Evolutionary conservation across 2,329 filamentous ascomycete genomes (phyloP).

Genomic region (Ophiostoma tasmaniense): DNA sequence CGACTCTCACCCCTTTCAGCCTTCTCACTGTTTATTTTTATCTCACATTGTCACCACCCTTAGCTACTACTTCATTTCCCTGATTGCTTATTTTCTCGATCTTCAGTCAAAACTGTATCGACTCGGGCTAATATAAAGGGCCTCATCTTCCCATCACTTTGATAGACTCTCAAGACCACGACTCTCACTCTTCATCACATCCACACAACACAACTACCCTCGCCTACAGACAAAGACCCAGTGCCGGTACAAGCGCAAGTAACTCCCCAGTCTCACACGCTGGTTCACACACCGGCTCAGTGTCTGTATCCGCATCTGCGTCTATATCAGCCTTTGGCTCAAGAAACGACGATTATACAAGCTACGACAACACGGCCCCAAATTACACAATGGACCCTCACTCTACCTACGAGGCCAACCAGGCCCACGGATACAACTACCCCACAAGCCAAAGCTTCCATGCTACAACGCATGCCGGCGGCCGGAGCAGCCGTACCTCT

Average conservation of each 20-base stretch:
- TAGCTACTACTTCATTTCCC: neutral
- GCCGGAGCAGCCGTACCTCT: neutral
- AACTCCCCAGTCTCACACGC: neutral
- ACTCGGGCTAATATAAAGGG: constrained; percentile 4
- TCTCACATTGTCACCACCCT: neutral
- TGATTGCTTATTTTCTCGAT: neutral
- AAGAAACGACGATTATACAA: neutral
- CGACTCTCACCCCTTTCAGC: neutral
- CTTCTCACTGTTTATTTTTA: constrained; percentile 4
- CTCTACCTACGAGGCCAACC: neutral
- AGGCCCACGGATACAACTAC: neutral
- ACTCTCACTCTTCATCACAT: neutral
- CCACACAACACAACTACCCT: neutral
- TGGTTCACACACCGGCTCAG: neutral
- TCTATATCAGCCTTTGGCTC: neutral
- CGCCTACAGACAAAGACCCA: neutral
- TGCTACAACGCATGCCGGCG: neutral
- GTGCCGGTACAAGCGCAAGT: constrained; percentile 1
- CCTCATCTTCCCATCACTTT: neutral
- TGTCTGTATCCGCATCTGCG: neutral
- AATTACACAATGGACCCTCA: neutral
- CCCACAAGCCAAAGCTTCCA: neutral
- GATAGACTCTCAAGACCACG: neutral
- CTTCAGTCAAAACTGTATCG: too few species aligned
- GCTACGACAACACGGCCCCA: neutral